phyloP scores from a whole-genome alignment of 768 basidiomycete genomes.

The Hygrophoropsis aurantiaca region DNA sequence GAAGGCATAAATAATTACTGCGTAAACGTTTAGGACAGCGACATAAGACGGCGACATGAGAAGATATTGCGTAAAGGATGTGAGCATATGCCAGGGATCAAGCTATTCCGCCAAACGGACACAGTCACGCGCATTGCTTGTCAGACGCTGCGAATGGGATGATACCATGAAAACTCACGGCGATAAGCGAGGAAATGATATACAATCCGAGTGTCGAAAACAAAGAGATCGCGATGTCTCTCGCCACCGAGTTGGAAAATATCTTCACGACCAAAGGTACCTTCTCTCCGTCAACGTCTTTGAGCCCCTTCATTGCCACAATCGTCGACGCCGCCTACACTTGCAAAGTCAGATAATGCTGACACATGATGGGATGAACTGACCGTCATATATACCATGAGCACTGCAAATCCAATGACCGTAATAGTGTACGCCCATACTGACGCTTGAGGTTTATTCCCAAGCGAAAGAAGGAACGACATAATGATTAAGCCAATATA shows the following conservation, averaged over 20 bases:
- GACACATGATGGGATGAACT: conserved; percentile 16
- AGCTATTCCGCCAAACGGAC: conserved; percentile 47
- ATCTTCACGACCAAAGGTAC: conserved; percentile 56
- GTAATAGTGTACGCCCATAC: conserved; percentile 86
- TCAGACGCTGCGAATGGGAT: not conserved
- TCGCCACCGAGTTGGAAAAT: conserved; percentile 75
- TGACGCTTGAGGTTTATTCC: conserved; percentile 88
- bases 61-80: conserved; percentile 87
- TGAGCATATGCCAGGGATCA: conserved; percentile 99
- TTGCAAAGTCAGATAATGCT: conserved; percentile 6
- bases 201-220: conserved; percentile 90
- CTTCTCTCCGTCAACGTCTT: conserved; percentile 49
- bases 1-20: conserved; percentile 40
- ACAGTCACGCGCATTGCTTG: conserved; percentile 6
- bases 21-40: conserved; percentile 89
- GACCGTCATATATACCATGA: conserved; percentile 96
- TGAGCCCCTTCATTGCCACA: conserved; percentile 81
- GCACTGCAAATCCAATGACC: conserved; percentile 82
- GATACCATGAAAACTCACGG: conserved; percentile 52
- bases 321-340: conserved; percentile 73
- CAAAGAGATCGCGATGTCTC: conserved; percentile 84
- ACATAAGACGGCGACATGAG: conserved; percentile 95
- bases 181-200: conserved; percentile 75
- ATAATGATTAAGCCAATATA: conserved; percentile 86
- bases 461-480: conserved; percentile 86